Evolutionary conservation across 129 eudicot species (phyloP).

Genomic region (Erigeron canadensis): DNA sequence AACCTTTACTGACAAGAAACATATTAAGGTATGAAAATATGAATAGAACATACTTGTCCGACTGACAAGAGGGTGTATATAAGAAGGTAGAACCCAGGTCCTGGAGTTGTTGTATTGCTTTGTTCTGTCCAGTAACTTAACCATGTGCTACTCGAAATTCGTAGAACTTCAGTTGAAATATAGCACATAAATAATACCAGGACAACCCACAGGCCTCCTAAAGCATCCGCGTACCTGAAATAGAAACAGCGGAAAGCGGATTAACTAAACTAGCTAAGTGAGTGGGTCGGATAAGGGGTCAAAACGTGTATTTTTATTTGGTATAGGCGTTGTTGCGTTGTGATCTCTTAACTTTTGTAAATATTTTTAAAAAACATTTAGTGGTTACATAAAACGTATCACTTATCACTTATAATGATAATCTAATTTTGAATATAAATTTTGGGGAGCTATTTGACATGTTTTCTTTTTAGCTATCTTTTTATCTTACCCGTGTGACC

Average conservation of each 20-base stretch:
- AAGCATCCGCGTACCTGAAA: constrained; percentile 74
- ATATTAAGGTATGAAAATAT: neutral
- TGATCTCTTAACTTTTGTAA: too few relatives aligned
- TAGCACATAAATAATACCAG: constrained; percentile 68
- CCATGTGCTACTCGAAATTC: constrained; percentile 95
- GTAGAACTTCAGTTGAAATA: constrained; percentile 62
- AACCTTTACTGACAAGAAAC: neutral
- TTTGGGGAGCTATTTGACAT: too few relatives aligned
- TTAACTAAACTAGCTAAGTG: neutral
- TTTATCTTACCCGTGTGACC: neutral
- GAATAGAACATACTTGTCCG: constrained; percentile 62
- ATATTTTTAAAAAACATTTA: too few relatives aligned
- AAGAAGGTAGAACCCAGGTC: constrained; percentile 61
- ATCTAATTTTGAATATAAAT: too few relatives aligned
- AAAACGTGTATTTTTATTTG: too few relatives aligned
- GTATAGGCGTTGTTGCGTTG: too few relatives aligned
- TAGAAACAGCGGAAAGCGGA: neutral
- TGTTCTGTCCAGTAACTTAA: constrained; percentile 87
- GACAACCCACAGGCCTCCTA: constrained; percentile 92
- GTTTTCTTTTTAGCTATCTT: too few relatives aligned
- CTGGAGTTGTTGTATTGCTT: constrained; percentile 40
- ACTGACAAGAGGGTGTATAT: constrained; percentile 70
- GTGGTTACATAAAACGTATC: too few relatives aligned
- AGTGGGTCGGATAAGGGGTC: neutral
- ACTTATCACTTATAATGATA: too few relatives aligned